Percentiles rank a stretch among this genome's conserved stretches.
phyloP scores from a whole-genome alignment of 2,329 filamentous ascomycete species.

The Lomentospora prolificans region DNA sequence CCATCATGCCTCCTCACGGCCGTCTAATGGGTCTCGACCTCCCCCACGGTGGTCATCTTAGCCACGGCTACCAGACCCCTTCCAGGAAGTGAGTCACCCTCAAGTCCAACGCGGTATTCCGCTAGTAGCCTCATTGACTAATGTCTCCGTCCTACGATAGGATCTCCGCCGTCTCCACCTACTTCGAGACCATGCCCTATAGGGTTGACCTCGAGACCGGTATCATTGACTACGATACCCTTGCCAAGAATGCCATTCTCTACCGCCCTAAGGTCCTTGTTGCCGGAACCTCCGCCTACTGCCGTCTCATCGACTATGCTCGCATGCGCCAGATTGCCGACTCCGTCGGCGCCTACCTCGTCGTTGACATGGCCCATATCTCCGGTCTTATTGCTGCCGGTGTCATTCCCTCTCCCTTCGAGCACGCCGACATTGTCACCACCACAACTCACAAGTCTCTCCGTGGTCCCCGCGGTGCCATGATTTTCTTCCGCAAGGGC shows the following conservation, averaged over 20 bases:
- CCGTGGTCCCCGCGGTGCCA: slow-evolving; percentile 91
- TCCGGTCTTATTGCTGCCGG: slow-evolving; percentile 88
- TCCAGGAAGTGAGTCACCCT: slow-evolving; percentile 78
- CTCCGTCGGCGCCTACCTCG: slow-evolving; percentile 83
- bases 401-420: slow-evolving; percentile 89
- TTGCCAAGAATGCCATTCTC: slow-evolving; percentile 81
- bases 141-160: slow-evolving; percentile 22
- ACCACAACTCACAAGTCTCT: slow-evolving; percentile 99
- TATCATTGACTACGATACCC: slow-evolving; percentile 91
- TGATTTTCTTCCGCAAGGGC: slow-evolving; percentile 99
- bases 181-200: slow-evolving; percentile 99
- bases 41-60: slow-evolving; percentile 88
- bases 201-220: slow-evolving; percentile 81
- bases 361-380: slow-evolving; percentile 98
- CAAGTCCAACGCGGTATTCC: no score
- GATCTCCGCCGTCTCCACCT: slow-evolving; percentile 95
- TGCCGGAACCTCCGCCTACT: slow-evolving; percentile 96
- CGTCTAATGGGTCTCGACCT: slow-evolving; percentile 95
- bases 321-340: slow-evolving; percentile 96
- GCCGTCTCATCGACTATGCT: slow-evolving; percentile 91
- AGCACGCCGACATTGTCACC: slow-evolving; percentile 88
- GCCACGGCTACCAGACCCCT: slow-evolving; percentile 95
- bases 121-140: not conserved
- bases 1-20: slow-evolving; percentile 90
- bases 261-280: slow-evolving; percentile 96